Evolutionary conservation across 768 basidiomycete species (phyloP).

Genomic region (Suillus occidentalis): DNA sequence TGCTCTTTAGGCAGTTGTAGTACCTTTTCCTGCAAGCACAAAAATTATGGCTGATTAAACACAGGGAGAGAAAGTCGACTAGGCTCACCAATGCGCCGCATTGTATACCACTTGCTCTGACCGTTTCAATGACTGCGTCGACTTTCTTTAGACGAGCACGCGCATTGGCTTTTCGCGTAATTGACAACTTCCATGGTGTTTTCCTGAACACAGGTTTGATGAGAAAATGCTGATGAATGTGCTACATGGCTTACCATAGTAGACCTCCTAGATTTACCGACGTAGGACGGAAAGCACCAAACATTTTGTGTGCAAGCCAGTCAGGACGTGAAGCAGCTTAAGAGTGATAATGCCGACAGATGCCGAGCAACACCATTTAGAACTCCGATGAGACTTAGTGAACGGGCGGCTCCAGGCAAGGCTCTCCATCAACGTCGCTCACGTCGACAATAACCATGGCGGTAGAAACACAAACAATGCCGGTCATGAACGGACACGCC

Average conservation of each 20-base stretch:
- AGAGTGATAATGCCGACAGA: slow-evolving; percentile 18
- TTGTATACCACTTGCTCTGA: slow-evolving; percentile 78
- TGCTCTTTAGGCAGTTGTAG: slow-evolving; percentile 88
- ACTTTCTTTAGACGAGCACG: slow-evolving; percentile 88
- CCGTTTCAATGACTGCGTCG: slow-evolving; percentile 89
- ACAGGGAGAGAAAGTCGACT: not conserved
- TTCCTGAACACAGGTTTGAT: slow-evolving; percentile 61
- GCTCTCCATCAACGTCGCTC: not conserved
- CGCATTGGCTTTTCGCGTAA: slow-evolving; percentile 90
- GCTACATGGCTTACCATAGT: slow-evolving; percentile 62
- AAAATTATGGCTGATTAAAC: not conserved
- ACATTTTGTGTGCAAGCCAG: slow-evolving; percentile 48
- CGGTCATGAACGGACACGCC: slow-evolving; percentile 40
- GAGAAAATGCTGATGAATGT: not conserved
- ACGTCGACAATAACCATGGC: slow-evolving; percentile 43
- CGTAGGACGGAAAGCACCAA: slow-evolving; percentile 81
- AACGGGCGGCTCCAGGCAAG: not conserved
- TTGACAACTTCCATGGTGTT: slow-evolving; percentile 88
- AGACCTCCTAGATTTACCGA: slow-evolving; percentile 72
- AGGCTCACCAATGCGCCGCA: slow-evolving; percentile 73
- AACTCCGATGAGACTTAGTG: slow-evolving; percentile 23
- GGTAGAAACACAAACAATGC: slow-evolving; percentile 41
- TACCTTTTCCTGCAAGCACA: slow-evolving; percentile 56
- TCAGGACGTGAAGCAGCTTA: not conserved
- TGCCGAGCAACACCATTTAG: slow-evolving; percentile 25